A percentile compares a stretch with the other conserved stretches of the same genome.
These are phyloP conservation scores for Nannizziopsis arthrosporioides DNA, from an alignment of 2,329 filamentous ascomycete species.

Conservation along the genomic window DNA sequence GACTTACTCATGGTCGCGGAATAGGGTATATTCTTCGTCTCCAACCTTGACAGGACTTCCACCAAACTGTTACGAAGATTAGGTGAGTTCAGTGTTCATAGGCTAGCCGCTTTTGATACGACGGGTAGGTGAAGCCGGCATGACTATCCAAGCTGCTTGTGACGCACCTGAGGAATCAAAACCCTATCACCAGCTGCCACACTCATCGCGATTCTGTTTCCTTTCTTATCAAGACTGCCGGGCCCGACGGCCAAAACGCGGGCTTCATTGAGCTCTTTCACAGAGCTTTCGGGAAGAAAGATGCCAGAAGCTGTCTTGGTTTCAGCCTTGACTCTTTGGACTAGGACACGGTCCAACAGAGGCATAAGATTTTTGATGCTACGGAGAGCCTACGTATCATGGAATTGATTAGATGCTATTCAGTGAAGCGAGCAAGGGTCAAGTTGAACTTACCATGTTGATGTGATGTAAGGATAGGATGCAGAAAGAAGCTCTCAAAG, in stretches of 20 bases:
- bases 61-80: conserved; percentile 53
- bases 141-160: background rate
- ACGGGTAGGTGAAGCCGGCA: background rate
- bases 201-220: conserved; percentile 74
- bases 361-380: conserved; percentile 91
- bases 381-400: conserved; percentile 53
- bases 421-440: background rate
- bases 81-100: conserved; percentile 5
- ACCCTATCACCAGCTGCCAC: conserved; percentile 80
- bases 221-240: conserved; percentile 74
- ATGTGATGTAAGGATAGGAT: conserved; percentile 1
- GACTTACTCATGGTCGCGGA: conserved; percentile 95
- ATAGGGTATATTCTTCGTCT: conserved; percentile 90
- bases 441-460: conserved; percentile 12
- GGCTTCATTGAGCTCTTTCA: conserved; percentile 97
- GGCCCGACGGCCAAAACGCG: conserved; percentile 92
- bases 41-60: conserved; percentile 94
- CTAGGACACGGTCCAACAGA: conserved; percentile 93
- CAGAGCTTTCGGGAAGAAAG: conserved; percentile 90
- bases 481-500: background rate
- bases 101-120: background rate
- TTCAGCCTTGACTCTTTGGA: conserved; percentile 96
- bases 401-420: background rate
- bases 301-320: conserved; percentile 92
- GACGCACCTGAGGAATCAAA: conserved; percentile 78